Evolutionary conservation across 2,329 filamentous ascomycete genomes (phyloP), one percentile per base, ranked within the genome.

Genomic region (Chaetomium sp.): DNA sequence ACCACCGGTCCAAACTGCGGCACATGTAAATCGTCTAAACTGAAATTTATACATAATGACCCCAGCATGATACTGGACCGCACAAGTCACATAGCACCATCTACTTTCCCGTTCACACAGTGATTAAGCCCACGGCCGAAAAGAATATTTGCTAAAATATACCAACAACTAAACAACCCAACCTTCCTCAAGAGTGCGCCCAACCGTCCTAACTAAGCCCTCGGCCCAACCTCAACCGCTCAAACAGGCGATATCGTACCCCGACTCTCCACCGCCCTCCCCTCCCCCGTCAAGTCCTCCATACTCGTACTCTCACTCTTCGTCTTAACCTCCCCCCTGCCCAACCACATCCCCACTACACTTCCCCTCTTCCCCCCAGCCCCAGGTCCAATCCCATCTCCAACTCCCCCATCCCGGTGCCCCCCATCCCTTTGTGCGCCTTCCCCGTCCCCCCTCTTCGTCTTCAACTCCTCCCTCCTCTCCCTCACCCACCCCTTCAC

Each of bases 301-400:
- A 77, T 76, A 62, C 77, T 80, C 55, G 79, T 77, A 45, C 70
- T 77, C 57, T 79, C 77, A 33, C 46, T 53, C 52, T 74, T 71
- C 61, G 73, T 71, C 33, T 65, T 65, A 41, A 53, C 67, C 27
- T 65, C 52, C 55, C 59, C 56, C 54, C 65, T 53, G 51, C 59
- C 56, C 55, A 60, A 44, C 64, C 65, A 53, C 52, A 62, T 48
- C 48, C 61, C 53, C 4, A 59, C 60, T 7, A 12, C n/a, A 5
- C 7, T 33, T 14, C 38, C 49, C 37, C 42, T 37, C 32, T 42
- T 42, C 4, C 27, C 38, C 11, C 43, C 47, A 9, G 48, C 7
- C 7, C 4, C 47, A 19, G 43, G 40, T 6, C 45, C 55, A 6
- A 52, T 52, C 11, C 36, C 27, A 49, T 36, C 36, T 5, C 41